Conservation (phyloP, 768 basidiomycete species). For the Russula earlei region DNA sequence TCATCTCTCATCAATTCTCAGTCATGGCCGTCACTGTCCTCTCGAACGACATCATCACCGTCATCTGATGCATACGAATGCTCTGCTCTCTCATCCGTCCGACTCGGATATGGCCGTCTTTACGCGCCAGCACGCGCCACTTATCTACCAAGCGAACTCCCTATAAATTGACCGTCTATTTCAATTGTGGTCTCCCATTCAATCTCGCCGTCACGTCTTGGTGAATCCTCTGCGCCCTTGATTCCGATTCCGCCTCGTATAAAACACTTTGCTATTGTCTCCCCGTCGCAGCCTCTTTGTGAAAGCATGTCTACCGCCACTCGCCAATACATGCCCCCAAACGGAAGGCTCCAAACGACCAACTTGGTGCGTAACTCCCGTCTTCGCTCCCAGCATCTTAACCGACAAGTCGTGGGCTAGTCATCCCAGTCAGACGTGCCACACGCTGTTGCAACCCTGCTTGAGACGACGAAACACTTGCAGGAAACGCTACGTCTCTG, state of each 20-base stretch:
- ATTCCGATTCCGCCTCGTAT: conserved; percentile 5
- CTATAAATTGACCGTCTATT: conserved; percentile 5
- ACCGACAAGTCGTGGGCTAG: neutral
- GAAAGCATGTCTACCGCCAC: conserved; percentile 12
- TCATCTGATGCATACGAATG: neutral
- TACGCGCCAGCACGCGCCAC: conserved; percentile 1
- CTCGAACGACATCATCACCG: neutral
- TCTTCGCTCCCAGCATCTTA: neutral
- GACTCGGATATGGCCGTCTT: conserved; percentile 10
- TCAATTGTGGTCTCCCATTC: neutral
- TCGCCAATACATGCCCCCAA: conserved; percentile 13
- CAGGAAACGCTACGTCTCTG: conserved; percentile 65
- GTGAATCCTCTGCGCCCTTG: conserved; percentile 3
- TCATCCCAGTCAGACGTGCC: conserved; percentile 40
- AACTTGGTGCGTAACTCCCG: conserved; percentile 8
- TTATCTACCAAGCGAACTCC: conserved; percentile 11
- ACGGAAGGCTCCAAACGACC: conserved; percentile 17
- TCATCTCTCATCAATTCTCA: conserved; percentile 3
- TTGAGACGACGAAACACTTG: conserved; percentile 76
- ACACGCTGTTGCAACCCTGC: conserved; percentile 51
- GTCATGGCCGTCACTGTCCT: neutral
- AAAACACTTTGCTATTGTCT: neutral
- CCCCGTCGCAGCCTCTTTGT: neutral
- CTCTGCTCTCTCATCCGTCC: neutral
- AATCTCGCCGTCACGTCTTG: conserved; percentile 5